Evolutionary conservation across 2,329 filamentous ascomycete genomes (phyloP), one percentile per base, ranked within the genome.

Genomic region (Fusarium humuli): DNA sequence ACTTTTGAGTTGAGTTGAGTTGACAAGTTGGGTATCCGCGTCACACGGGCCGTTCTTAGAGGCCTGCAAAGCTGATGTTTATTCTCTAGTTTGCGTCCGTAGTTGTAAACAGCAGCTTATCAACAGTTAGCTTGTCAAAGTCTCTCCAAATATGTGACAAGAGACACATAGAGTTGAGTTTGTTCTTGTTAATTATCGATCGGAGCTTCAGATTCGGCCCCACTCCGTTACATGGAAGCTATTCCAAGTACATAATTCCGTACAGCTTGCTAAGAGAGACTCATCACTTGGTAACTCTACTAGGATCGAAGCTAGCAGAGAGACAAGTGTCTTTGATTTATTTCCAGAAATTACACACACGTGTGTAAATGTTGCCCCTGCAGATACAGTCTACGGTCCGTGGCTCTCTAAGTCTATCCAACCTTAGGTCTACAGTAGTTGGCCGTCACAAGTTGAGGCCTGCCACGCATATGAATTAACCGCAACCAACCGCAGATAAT

Each of bases 261-360:
- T 54, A 45, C 50, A 54, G 50, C 20, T 53, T 67, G 45, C 40
- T 48, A 47, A 59, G 47, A 46, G 34, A 58, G 53, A 42, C 37
- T 42, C 58, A 58, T 34, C 22, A 27, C 48, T 58, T 41, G 49
- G 34, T 41, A 29, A 54, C 46, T 59, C 42, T 59, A 64, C 68
- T 59, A 52, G 9, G 34, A 34, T 47, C 48, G 54, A 47, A 52
- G 32, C 34, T 57, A 69, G 52, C 47, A 46, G 40, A 41, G 30
- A 45, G 30, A 60, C 50, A 60, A 42, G 34, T 54, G 45, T 57
- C 53, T 58, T 53, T 66, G 30, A 65, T 73, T 71, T 71, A 65
- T 74, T 71, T 71, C 72, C 72, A 74, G 70, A 70, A 73, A 70
- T 66, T 53, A 54, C 55, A 62, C 58, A 56, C 65, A 61, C 61